phyloP scores from a whole-genome alignment of 2,329 filamentous ascomycete species.

The Trichoderma brevicompactum region DNA sequence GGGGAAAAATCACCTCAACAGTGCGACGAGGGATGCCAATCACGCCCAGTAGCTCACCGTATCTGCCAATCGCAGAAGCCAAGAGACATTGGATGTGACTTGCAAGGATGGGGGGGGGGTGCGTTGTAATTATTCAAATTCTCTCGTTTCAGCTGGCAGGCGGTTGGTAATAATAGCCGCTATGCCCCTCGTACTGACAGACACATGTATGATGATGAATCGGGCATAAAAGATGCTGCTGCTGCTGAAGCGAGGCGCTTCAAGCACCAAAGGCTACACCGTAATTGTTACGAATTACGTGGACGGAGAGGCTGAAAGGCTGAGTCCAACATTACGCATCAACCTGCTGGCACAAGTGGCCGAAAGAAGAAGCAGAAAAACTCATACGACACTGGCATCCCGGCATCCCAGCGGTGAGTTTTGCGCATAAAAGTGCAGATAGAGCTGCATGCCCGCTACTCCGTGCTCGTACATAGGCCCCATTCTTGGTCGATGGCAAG shows the following conservation, averaged over 20 bases:
- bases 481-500: too few relatives aligned
- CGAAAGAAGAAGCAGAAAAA: not conserved
- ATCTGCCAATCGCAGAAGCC: constrained; percentile 10
- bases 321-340: too few relatives aligned
- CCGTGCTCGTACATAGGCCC: not conserved
- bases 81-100: not conserved
- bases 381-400: not conserved
- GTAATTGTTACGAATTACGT: not conserved
- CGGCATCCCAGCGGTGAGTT: constrained; percentile 20
- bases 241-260: not conserved
- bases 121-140: not conserved
- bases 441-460: constrained; percentile 8
- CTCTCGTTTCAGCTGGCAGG: not conserved
- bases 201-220: not conserved
- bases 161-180: not conserved
- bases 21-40: not conserved
- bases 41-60: not conserved
- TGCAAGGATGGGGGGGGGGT: too few relatives aligned
- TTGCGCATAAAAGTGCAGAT: constrained; percentile 10
- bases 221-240: not conserved
- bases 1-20: not conserved
- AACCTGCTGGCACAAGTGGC: not conserved
- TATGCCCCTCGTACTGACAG: too few relatives aligned
- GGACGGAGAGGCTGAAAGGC: too few relatives aligned
- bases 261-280: not conserved